phyloP scores from a whole-genome alignment of 768 basidiomycete genomes.

The Clathrus columnatus region DNA sequence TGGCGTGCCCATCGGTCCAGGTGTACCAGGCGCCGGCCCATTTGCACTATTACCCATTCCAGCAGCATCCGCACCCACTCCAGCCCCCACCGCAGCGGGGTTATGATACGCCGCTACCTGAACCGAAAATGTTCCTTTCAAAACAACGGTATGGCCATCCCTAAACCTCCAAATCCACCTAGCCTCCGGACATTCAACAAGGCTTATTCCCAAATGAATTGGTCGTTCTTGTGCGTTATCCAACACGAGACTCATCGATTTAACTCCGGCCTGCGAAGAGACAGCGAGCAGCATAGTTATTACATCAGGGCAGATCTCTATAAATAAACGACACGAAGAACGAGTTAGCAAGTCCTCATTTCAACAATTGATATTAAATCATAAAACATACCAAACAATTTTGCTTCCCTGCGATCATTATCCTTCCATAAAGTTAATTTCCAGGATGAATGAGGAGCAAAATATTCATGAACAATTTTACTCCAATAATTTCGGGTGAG shows the following conservation, averaged over 20 bases:
- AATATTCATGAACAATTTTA: slow-evolving; percentile 56
- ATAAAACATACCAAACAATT: slow-evolving; percentile 64
- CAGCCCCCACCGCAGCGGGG: slow-evolving; percentile 1
- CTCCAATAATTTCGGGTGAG: slow-evolving; percentile 46
- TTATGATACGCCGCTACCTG: slow-evolving; percentile 38
- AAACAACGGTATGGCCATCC: slow-evolving; percentile 71
- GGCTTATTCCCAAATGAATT: slow-evolving; percentile 33
- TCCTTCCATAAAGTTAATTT: slow-evolving; percentile 86
- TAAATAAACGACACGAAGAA: not conserved
- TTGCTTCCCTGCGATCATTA: slow-evolving; percentile 68
- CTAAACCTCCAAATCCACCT: slow-evolving; percentile 76
- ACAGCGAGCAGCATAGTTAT: slow-evolving; percentile 74
- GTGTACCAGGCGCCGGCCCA: not conserved
- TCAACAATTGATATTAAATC: slow-evolving; percentile 7
- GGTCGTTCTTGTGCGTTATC: slow-evolving; percentile 67
- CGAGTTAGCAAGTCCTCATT: too few species aligned
- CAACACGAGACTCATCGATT: slow-evolving; percentile 70
- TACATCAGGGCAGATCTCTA: slow-evolving; percentile 75
- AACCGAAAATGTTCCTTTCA: slow-evolving; percentile 66
- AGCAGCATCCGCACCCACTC: not conserved
- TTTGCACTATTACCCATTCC: not conserved
- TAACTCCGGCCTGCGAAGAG: slow-evolving; percentile 76
- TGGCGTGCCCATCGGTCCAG: not conserved
- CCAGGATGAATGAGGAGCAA: slow-evolving; percentile 61
- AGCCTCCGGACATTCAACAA: slow-evolving; percentile 65